Evolutionary conservation across 176 grass and related monocot species (phyloP).

Genomic region (Paspalum notatum): DNA sequence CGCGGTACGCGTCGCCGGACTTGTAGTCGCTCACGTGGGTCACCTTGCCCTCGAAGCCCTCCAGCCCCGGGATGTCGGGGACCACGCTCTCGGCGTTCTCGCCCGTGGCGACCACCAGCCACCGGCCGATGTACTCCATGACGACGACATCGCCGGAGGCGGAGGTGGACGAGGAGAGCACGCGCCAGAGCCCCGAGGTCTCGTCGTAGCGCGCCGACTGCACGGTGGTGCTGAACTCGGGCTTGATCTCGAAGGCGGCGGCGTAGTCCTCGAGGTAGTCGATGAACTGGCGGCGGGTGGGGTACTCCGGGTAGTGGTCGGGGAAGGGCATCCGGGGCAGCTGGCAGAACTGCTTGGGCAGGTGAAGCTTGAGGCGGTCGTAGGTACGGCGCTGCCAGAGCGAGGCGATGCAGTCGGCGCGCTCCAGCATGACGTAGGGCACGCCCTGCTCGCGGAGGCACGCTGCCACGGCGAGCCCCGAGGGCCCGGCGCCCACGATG

Average conservation of each 20-base stretch:
- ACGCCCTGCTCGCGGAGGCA: slow-evolving; percentile 71
- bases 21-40: slow-evolving; percentile 68
- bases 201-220: slow-evolving; percentile 64
- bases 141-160: not conserved
- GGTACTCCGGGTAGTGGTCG: slow-evolving; percentile 72
- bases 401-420: slow-evolving; percentile 75
- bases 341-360: slow-evolving; percentile 91
- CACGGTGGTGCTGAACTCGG: slow-evolving; percentile 60
- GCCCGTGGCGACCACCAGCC: slow-evolving; percentile 86
- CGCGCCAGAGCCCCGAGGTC: slow-evolving; percentile 73
- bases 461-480: slow-evolving; percentile 68
- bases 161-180: slow-evolving; percentile 8
- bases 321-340: slow-evolving; percentile 76
- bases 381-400: slow-evolving; percentile 84
- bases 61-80: slow-evolving; percentile 62
- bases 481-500: slow-evolving; percentile 79
- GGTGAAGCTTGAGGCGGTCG: slow-evolving; percentile 81
- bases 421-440: slow-evolving; percentile 68
- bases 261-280: slow-evolving; percentile 72
- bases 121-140: slow-evolving; percentile 83
- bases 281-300: slow-evolving; percentile 69
- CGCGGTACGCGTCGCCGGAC: slow-evolving; percentile 58
- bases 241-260: slow-evolving; percentile 59
- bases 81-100: slow-evolving; percentile 73
- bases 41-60: slow-evolving; percentile 40